Evolutionary conservation across 192 early-diverging fungal genomes (phyloP).

Genomic region (Chytriomyces confervae): DNA sequence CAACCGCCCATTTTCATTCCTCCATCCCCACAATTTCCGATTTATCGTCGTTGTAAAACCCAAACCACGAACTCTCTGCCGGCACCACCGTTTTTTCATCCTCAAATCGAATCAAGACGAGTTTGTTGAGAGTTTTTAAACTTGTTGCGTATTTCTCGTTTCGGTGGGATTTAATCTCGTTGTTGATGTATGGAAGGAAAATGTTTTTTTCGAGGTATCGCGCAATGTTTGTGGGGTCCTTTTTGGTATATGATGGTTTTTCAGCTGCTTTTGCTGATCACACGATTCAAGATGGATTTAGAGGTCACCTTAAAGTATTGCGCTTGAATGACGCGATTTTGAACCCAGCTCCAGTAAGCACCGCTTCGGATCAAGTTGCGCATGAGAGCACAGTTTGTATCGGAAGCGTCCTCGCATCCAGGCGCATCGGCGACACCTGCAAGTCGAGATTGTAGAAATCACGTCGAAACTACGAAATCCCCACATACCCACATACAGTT

Average conservation of each 20-base stretch:
- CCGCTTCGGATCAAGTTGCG: conserved; percentile 76
- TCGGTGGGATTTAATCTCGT: conserved; percentile 58
- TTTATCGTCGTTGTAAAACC: conserved; percentile 46
- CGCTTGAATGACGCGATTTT: conserved; percentile 85
- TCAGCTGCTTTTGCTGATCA: not conserved
- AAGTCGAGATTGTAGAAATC: conserved; percentile 7
- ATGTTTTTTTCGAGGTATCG: conserved; percentile 78
- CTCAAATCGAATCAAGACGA: conserved; percentile 83
- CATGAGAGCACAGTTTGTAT: conserved; percentile 73
- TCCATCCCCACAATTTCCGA: conserved; percentile 33
- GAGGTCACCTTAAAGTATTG: conserved; percentile 85
- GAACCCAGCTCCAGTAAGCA: conserved; percentile 85
- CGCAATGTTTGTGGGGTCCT: conserved; percentile 61
- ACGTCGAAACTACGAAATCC: conserved; percentile 12
- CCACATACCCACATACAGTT: conserved; percentile 79
- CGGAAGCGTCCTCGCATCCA: conserved; percentile 64
- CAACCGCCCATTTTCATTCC: conserved; percentile 39
- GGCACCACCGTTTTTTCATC: conserved; percentile 77
- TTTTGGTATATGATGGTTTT: not conserved
- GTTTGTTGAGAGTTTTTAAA: conserved; percentile 67
- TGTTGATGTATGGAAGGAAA: conserved; percentile 90
- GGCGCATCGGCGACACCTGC: conserved; percentile 75
- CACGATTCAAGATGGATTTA: not conserved
- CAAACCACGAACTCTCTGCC: conserved; percentile 53
- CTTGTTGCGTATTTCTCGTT: conserved; percentile 67